Evolutionary conservation across 768 basidiomycete species (phyloP).

Genomic region (Sarcodon sp.): DNA sequence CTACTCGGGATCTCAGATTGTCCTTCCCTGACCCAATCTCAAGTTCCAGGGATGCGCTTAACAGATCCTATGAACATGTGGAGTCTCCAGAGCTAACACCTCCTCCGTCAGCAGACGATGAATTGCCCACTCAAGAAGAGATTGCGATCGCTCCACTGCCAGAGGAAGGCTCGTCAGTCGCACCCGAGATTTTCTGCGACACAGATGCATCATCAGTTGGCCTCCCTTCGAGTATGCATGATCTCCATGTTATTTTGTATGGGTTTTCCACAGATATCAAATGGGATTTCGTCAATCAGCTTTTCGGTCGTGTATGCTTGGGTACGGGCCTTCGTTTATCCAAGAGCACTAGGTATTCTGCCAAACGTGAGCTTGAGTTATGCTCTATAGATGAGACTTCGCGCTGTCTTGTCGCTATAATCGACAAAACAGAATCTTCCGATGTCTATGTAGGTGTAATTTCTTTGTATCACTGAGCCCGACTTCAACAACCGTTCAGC

Average conservation of each 20-base stretch:
- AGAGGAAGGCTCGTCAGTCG: not conserved
- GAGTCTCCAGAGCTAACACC: constrained; percentile 24
- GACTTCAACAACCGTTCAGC: constrained; percentile 29
- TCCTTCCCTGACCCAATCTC: constrained; percentile 80
- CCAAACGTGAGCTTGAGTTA: constrained; percentile 7
- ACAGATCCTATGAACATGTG: constrained; percentile 43
- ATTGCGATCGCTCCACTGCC: not conserved
- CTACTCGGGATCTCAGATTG: constrained; percentile 60
- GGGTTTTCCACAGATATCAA: constrained; percentile 45
- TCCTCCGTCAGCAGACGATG: constrained; percentile 10
- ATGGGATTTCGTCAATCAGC: constrained; percentile 44
- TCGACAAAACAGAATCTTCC: constrained; percentile 23
- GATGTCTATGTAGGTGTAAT: constrained; percentile 22
- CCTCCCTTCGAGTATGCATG: too few species aligned
- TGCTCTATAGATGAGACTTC: constrained; percentile 11
- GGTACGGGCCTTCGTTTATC: constrained; percentile 17
- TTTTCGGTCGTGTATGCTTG: constrained; percentile 43
- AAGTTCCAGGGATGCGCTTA: constrained; percentile 49
- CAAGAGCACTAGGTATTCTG: constrained; percentile 9
- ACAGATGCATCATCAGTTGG: too few species aligned
- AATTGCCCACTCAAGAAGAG: constrained; percentile 1
- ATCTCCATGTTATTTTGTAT: constrained; percentile 54
- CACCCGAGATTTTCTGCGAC: constrained; percentile 19
- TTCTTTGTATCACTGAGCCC: constrained; percentile 15
- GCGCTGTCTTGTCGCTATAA: constrained; percentile 19